Conservation (phyloP, 2,329 filamentous ascomycete genomes). For the Lachnellula subtilissima region DNA sequence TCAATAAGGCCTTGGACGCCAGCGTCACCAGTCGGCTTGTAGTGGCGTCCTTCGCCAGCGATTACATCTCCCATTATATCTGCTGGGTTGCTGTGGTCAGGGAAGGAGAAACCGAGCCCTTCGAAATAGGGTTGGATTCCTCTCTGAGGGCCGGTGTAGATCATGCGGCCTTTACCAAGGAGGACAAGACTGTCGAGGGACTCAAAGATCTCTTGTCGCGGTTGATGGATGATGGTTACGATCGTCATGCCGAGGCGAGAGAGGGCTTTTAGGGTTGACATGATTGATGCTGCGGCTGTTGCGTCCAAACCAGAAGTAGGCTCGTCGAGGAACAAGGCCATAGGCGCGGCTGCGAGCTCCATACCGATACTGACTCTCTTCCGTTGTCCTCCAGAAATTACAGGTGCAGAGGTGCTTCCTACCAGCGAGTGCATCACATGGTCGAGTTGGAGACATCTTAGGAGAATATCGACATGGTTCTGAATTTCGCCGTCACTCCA, state of each 20-base stretch:
- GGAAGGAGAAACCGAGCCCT: conserved; percentile 47
- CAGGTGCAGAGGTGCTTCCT: conserved; percentile 54
- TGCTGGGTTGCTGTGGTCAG: conserved; percentile 46
- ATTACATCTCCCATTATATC: conserved; percentile 59
- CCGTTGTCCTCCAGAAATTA: conserved; percentile 56
- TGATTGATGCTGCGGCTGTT: conserved; percentile 59
- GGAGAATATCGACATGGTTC: conserved; percentile 51
- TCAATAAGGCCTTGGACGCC: conserved; percentile 46
- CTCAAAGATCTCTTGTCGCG: conserved; percentile 49
- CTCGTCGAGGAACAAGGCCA: conserved; percentile 58
- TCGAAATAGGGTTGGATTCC: conserved; percentile 47
- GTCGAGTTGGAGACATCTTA: conserved; percentile 44
- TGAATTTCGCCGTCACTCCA: conserved; percentile 48
- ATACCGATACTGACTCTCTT: conserved; percentile 61
- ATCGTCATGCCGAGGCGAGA: conserved; percentile 50
- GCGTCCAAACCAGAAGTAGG: conserved; percentile 58
- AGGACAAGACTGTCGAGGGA: conserved; percentile 60
- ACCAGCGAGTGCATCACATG: conserved; percentile 42
- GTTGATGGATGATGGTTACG: conserved; percentile 52
- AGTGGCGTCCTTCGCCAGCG: conserved; percentile 49
- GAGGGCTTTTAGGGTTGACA: conserved; percentile 56
- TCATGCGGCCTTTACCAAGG: conserved; percentile 51
- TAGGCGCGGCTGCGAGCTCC: conserved; percentile 52
- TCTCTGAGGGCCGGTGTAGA: conserved; percentile 47
- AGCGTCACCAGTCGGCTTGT: conserved; percentile 44